phyloP scores from a whole-genome alignment of 148 eudicot species.

The Amaranthus cruentus region DNA sequence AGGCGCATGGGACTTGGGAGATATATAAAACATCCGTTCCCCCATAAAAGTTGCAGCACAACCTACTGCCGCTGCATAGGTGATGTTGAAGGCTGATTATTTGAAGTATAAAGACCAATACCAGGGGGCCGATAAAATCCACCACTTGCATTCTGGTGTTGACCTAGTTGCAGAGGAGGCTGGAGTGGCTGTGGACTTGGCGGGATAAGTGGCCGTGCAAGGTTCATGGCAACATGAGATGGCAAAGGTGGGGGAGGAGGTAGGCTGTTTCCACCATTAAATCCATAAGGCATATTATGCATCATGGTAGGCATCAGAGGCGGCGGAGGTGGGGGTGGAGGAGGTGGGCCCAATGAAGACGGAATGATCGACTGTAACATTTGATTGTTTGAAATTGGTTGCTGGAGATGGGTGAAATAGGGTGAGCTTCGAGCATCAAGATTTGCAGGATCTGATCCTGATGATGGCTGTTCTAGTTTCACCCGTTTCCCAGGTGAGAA shows the following conservation, averaged over 20 bases:
- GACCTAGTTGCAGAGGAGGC: constrained; percentile 28
- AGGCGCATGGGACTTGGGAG: constrained; percentile 13
- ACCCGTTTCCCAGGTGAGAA: constrained; percentile 60
- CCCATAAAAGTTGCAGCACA: constrained; percentile 8
- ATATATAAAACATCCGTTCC: neutral
- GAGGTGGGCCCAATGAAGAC: constrained; percentile 45
- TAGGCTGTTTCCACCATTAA: constrained; percentile 36
- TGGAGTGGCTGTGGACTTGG: constrained; percentile 44
- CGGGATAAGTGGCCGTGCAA: constrained; percentile 39
- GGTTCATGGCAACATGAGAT: constrained; percentile 45
- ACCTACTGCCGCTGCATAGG: constrained; percentile 64
- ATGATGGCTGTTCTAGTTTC: constrained; percentile 40
- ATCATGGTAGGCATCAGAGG: constrained; percentile 39
- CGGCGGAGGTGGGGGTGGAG: constrained; percentile 37
- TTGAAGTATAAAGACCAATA: constrained; percentile 66
- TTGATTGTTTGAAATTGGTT: constrained; percentile 30
- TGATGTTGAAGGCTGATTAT: constrained; percentile 63
- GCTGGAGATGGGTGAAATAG: constrained; percentile 39
- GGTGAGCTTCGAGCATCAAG: constrained; percentile 35
- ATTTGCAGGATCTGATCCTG: constrained; percentile 33
- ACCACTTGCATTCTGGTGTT: constrained; percentile 42
- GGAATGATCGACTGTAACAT: constrained; percentile 15
- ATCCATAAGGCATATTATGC: constrained; percentile 61
- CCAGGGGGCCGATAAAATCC: constrained; percentile 70
- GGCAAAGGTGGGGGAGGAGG: constrained; percentile 62